These are phyloP conservation scores for Heteromeles arbutifolia DNA, from an alignment of 306 rosid genomes.

Conservation along the genomic window DNA sequence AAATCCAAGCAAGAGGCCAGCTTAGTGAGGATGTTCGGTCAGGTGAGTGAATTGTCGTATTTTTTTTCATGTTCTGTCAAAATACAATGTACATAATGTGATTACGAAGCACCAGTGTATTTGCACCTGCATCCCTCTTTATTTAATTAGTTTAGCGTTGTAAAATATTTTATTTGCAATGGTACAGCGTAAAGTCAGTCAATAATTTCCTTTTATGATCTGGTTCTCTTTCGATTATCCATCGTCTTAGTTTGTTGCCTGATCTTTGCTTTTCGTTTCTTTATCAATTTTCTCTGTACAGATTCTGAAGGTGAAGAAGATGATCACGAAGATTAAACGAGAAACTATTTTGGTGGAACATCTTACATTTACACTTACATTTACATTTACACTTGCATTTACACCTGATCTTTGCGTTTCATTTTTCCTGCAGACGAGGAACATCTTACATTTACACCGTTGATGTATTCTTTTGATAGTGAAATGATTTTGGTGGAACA, in stretches of 20 bases:
- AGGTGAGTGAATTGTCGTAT: conserved; percentile 41
- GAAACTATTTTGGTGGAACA: background rate
- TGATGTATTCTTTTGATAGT: conserved; percentile 1
- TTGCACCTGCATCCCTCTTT: too few relatives aligned
- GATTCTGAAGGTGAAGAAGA: conserved; percentile 96
- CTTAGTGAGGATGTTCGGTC: conserved; percentile 92
- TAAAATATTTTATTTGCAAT: background rate
- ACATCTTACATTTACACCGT: background rate
- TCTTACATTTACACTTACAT: too few relatives aligned
- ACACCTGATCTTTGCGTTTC: background rate
- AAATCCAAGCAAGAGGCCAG: conserved; percentile 79
- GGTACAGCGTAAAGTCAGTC: background rate
- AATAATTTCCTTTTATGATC: background rate
- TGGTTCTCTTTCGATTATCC: background rate
- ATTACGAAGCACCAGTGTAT: background rate
- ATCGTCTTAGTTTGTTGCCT: background rate
- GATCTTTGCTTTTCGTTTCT: background rate
- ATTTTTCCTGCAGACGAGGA: conserved; percentile 12
- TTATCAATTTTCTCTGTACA: conserved; percentile 22
- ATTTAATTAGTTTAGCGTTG: background rate
- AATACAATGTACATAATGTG: background rate
- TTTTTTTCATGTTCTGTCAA: background rate
- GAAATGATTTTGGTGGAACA: background rate
- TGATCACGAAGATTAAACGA: conserved; percentile 68
- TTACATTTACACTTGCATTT: too few relatives aligned